A percentile compares a stretch with the other conserved stretches of the same genome.
phyloP scores from a whole-genome alignment of 1,284 basidiomycete genomes.

The Exobasidium rhododendri region DNA sequence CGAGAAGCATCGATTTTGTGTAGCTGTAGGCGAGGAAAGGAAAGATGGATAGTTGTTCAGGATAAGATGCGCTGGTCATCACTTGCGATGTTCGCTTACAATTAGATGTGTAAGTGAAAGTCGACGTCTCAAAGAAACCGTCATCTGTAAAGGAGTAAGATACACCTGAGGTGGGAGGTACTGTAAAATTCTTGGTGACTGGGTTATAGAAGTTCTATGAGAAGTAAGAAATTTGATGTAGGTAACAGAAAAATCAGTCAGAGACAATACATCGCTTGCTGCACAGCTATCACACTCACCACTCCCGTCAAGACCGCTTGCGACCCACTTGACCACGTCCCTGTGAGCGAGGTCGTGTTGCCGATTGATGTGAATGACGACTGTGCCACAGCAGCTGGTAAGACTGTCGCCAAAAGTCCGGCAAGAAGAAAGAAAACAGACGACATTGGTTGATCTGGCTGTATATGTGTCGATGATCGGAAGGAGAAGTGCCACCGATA shows the following conservation, averaged over 20 bases:
- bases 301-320: conserved; percentile 28
- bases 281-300: conserved; percentile 15
- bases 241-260: too few species aligned
- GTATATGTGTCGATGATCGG: too few species aligned
- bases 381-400: not conserved
- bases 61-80: not conserved
- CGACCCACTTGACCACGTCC: conserved; percentile 33
- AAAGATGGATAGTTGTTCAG: not conserved
- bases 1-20: conserved; percentile 44
- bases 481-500: too few species aligned
- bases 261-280: not conserved
- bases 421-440: too few species aligned
- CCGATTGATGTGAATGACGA: not conserved
- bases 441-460: too few species aligned
- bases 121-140: conserved; percentile 44
- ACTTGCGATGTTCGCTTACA: conserved; percentile 15
- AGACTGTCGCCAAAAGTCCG: not conserved
- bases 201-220: conserved; percentile 47
- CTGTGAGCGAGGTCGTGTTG: conserved; percentile 19
- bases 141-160: conserved; percentile 51
- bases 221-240: too few species aligned
- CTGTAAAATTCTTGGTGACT: conserved; percentile 39
- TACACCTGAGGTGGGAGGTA: conserved; percentile 40
- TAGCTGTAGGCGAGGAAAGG: conserved; percentile 18
- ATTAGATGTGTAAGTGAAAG: conserved; percentile 41